Evolutionary conservation across 2,329 filamentous ascomycete genomes (phyloP), one percentile per base, ranked within the genome.

Genomic region (Phaeosphaeriaceae sp.): DNA sequence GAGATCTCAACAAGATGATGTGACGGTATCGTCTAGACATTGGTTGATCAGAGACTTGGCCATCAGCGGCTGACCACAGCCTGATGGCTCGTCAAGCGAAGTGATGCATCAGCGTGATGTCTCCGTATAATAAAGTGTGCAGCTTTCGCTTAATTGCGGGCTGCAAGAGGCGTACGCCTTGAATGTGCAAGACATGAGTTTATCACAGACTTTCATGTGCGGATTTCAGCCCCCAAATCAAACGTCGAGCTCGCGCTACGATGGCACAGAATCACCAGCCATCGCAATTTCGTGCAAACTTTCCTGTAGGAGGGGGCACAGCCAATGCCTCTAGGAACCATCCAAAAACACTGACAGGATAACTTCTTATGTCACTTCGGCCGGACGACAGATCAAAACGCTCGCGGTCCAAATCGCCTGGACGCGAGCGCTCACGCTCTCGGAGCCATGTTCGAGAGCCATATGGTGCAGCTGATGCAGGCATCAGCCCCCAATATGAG

Each of bases 371-470:
- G 77, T 80, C 73, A 46, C 72, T 82, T 50, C 76, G 77, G 48
- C 73, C 76, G 5, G 79, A 81, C 67, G 76, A 80, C 61, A 63
- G 76, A 47, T 74, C 75, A 40, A 65, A 76, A 49, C 77, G 80
- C 7, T 76, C 75, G 51, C 74, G 80, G 41, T 80, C 78, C 50
- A 80, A 80, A 60, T 82, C 80, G 42, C 76, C 74, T 25, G 75
- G 73, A 22, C 68, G 76, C 50, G 67, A 73, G 48, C 69, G 80
- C 48, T 80, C 79, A 15, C 71, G 75, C 53, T 79, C 77, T 61
- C 71, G 75, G 54, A 79, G 77, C 65, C 66, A 79, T 70, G 76
- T 73, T 22, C 70, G 76, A 41, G 75, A 71, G 49, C 69, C 74
- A 54, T 69, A 73, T 61, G 68, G 66, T 57, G 65, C 61, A 61